Conservation (phyloP, 2,329 filamentous ascomycete genomes). For the Aspergillus sp. region DNA sequence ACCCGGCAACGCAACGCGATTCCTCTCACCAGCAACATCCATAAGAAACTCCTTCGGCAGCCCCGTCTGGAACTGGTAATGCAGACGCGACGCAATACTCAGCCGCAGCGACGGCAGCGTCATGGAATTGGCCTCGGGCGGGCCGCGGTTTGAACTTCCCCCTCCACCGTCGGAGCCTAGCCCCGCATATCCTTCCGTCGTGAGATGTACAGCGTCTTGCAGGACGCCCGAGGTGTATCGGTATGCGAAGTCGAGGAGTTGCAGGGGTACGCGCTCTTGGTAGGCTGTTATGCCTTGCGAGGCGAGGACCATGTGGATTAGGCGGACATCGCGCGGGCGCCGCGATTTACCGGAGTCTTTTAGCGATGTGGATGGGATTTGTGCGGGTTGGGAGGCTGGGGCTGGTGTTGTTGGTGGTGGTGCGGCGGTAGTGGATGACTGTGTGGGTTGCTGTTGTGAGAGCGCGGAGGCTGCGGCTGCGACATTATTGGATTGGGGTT, state of each 20-base stretch:
- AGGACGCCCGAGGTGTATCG: slow-evolving; percentile 54
- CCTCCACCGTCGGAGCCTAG: slow-evolving; percentile 31
- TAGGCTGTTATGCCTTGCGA: slow-evolving; percentile 50
- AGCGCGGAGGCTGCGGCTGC: slow-evolving; percentile 2
- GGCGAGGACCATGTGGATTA: slow-evolving; percentile 52
- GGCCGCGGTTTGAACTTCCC: slow-evolving; percentile 33
- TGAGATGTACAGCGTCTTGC: slow-evolving; percentile 53
- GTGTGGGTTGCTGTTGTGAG: slow-evolving; percentile 18
- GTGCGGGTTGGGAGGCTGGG: slow-evolving; percentile 23
- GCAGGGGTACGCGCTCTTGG: slow-evolving; percentile 53
- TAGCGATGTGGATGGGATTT: slow-evolving; percentile 44
- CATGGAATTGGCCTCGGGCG: slow-evolving; percentile 52
- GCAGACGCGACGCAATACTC: slow-evolving; percentile 59
- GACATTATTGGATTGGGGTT: slow-evolving; percentile 25
- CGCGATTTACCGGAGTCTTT: slow-evolving; percentile 48
- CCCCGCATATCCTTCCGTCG: slow-evolving; percentile 51
- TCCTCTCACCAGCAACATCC: slow-evolving; percentile 57
- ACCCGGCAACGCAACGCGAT: slow-evolving; percentile 53
- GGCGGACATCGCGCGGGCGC: slow-evolving; percentile 50
- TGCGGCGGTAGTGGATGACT: slow-evolving; percentile 21
- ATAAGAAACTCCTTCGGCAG: slow-evolving; percentile 63
- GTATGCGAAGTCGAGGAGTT: slow-evolving; percentile 54
- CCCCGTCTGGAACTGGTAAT: slow-evolving; percentile 59
- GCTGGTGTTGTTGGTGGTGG: slow-evolving; percentile 12
- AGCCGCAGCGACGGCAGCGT: slow-evolving; percentile 58